Conservation (phyloP, 2,329 filamentous ascomycete genomes). For the Nigrospora oryzae region DNA sequence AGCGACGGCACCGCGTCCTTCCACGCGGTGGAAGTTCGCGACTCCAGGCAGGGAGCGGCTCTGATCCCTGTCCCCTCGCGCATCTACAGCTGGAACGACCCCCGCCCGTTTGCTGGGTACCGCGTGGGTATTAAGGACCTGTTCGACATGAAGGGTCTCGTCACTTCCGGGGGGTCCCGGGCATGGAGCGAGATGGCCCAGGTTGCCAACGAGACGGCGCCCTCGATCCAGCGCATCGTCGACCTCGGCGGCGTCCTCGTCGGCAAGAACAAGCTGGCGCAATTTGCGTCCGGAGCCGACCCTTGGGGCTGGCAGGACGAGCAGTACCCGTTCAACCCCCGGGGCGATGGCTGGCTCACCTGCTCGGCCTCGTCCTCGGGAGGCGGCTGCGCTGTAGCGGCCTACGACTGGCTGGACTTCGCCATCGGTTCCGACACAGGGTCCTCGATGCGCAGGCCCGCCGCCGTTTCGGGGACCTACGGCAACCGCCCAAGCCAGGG, state of each 20-base stretch:
- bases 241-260: slow-evolving; percentile 23
- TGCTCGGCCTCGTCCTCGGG: slow-evolving; percentile 22
- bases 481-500: slow-evolving; percentile 19
- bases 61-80: slow-evolving; percentile 16
- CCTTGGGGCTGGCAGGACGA: slow-evolving; percentile 13
- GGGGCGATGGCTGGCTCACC: slow-evolving; percentile 9
- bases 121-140: slow-evolving; percentile 26
- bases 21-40: too few species aligned
- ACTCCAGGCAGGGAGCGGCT: too few species aligned
- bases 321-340: slow-evolving; percentile 11
- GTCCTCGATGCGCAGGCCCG: slow-evolving; percentile 16
- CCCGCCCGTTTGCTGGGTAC: slow-evolving; percentile 21
- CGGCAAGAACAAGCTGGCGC: slow-evolving; percentile 23
- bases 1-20: too few species aligned
- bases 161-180: slow-evolving; percentile 21
- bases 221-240: slow-evolving; percentile 16
- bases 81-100: slow-evolving; percentile 24
- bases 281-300: slow-evolving; percentile 22
- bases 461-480: slow-evolving; percentile 16
- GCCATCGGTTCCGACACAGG: slow-evolving; percentile 26
- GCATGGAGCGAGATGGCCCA: slow-evolving; percentile 17
- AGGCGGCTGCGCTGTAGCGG: slow-evolving; percentile 21
- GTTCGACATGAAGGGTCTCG: slow-evolving; percentile 23
- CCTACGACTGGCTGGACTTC: slow-evolving; percentile 30
- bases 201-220: slow-evolving; percentile 17